Evolutionary conservation across 2,329 filamentous ascomycete species (phyloP), one percentile per base, ranked within the genome.

Genomic region (Penicillium sclerotiorum): DNA sequence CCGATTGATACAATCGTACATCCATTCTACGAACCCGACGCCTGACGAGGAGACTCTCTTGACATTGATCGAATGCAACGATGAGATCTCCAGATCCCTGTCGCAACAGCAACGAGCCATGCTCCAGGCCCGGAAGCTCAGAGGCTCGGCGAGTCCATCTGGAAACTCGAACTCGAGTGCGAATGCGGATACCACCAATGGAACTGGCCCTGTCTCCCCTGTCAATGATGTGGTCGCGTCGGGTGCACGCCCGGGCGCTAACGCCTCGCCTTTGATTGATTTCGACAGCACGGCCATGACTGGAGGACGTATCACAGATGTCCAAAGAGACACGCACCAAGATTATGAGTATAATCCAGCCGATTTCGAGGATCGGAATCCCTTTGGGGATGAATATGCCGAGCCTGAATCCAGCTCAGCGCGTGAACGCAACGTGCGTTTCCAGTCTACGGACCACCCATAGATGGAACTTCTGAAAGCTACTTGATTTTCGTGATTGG

Each of bases 31-130:
- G 49, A 82, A 90, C 66, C 92, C 93, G 0, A 68, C 83, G 1
- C 92, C 93, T 0, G 94, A 97, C 69, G 93, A 96, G 63, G 88
- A 96, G 59, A 97, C 93, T 1, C 90, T 97, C 82, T 85, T 94
- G 66, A 92, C 85, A 12, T 77, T 99, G 54, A 96, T 99, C 64
- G 91, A 96, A 70, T 94, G 90, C 12, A 96, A 95, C 67, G 94
- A 97, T 71, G 88, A 93, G 66, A 78, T 99, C 23, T 89, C 90
- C 53, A 83, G 89, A 37, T 87, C 92, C 0, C 79, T 93, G 33
- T 94, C 85, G 56, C 86, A 90, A 66, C 90, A 96, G 69, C 90
- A 95, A 70, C 85, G 91, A 47, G 87, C 90, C 8, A 76, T 95
- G 33, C 74, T 86, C 6, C 74, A 80, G 53, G 83, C 83, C 8